Conservation (phyloP, 2,329 filamentous ascomycete genomes). For the Verticillium tricorpus region DNA sequence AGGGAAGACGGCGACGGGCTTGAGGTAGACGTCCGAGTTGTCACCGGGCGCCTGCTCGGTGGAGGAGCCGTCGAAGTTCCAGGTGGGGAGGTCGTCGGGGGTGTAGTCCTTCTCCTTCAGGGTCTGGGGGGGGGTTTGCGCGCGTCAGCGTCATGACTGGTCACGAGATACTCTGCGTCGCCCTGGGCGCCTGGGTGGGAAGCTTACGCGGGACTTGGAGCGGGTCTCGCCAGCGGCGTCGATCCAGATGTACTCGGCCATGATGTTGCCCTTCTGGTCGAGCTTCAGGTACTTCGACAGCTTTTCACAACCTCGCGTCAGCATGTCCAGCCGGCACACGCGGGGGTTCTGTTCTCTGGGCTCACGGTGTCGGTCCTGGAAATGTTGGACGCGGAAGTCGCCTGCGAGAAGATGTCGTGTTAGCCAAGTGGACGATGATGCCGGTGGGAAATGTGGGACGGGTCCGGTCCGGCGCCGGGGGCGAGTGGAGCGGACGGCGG, state of each 20-base stretch:
- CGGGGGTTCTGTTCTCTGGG: not conserved
- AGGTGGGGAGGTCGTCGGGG: constrained; percentile 48
- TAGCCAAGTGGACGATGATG: constrained; percentile 6
- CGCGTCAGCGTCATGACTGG: constrained; percentile 1
- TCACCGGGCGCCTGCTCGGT: constrained; percentile 89
- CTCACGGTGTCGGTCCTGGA: constrained; percentile 30
- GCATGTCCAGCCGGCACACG: constrained; percentile 1
- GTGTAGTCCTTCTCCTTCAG: constrained; percentile 45
- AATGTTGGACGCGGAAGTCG: constrained; percentile 20
- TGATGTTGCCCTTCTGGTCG: constrained; percentile 81
- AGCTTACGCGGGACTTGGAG: constrained; percentile 91
- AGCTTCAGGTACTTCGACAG: constrained; percentile 89
- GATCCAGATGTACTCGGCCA: constrained; percentile 98
- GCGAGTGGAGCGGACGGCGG: not conserved
- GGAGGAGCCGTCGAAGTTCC: constrained; percentile 71
- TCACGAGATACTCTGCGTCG: not conserved
- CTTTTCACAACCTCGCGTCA: constrained; percentile 40
- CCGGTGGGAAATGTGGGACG: not conserved
- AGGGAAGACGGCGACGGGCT: constrained; percentile 82
- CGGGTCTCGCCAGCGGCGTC: constrained; percentile 78
- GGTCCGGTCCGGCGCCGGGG: not conserved
- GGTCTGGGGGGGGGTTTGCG: constrained; percentile 30
- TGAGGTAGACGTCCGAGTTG: constrained; percentile 97
- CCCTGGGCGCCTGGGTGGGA: not conserved
- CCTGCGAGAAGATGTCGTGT: constrained; percentile 14